Evolutionary conservation across 371 early-diverging fungal species (phyloP), one percentile per base, ranked within the genome.

Genomic region (Rhizopus microsporus): DNA sequence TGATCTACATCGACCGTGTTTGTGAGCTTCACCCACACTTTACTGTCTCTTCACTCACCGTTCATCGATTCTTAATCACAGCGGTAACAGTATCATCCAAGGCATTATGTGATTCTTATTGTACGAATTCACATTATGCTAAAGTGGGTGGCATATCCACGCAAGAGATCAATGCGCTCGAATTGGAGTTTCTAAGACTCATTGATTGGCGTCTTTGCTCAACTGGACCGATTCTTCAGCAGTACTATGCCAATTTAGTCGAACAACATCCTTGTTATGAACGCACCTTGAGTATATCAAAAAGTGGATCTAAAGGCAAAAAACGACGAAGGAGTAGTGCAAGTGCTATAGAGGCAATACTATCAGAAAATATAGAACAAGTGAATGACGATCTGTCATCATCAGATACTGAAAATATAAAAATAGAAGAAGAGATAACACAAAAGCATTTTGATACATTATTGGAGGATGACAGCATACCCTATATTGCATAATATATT

Each of bases 51-150:
- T 93, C 93, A 7, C 74, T 96, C 31, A 96, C 97, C 1, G 90
- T 90, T 7, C 97, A 97, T 72, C 88, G 98, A 48, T 96, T 97
- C 77, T 81, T 98, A 9, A 97, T 97, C 12, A 84, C 98, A 0
- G 94, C 95, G 6, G 83, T 94, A 8, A 94, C 94, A 0, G 87
- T 93, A 15, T 91, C 93, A 4, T 86, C 92, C 49, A 98, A 98
- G 71, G 90, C 90, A 0, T 61, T 93, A 45, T 92, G 91, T 60
- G 93, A 93, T 64, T 85, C 85, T 13, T 93, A 94, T 56, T 90
- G 91, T 62, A 92, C 93, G 49, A 93, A 93, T 66, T 77, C 88
- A 4, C 90, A 92, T 62, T 94, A 95, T 68, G 94, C 95, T 13
- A 90, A 88, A 66, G 96, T 98, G 15, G 99, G 99, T 13, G 99